These are phyloP conservation scores for Iris pallida DNA, from an alignment of 116 monocot species.

Conservation along the genomic window DNA sequence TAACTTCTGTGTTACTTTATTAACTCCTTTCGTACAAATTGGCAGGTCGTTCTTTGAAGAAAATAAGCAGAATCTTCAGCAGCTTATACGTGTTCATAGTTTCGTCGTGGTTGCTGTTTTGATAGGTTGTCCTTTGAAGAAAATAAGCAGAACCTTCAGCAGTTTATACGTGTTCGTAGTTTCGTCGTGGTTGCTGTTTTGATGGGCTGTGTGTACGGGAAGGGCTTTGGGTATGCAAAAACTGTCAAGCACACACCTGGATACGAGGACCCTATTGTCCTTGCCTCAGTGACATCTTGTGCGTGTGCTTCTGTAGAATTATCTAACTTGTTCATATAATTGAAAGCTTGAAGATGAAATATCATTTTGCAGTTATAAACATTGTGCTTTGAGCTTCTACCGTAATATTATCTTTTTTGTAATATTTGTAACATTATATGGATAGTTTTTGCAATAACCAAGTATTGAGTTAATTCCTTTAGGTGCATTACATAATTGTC, in stretches of 20 bases:
- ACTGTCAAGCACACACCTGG: slow-evolving; percentile 39
- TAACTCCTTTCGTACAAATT: too few species aligned
- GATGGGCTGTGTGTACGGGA: slow-evolving; percentile 59
- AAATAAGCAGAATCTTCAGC: too few species aligned
- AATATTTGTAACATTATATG: neutral
- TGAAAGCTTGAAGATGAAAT: neutral
- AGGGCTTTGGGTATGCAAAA: slow-evolving; percentile 54
- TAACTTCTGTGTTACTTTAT: too few species aligned
- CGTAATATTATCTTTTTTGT: neutral
- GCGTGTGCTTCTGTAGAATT: slow-evolving; percentile 17
- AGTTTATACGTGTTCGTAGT: neutral
- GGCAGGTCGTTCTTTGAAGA: too few species aligned
- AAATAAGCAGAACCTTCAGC: neutral
- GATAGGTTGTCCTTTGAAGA: too few species aligned
- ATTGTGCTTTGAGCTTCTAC: neutral
- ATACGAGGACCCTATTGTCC: slow-evolving; percentile 59
- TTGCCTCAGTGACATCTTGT: slow-evolving; percentile 74
- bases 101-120: neutral
- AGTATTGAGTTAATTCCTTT: neutral
- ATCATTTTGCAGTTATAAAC: neutral
- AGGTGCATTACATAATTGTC: neutral
- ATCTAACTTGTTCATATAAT: neutral
- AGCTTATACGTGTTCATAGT: neutral
- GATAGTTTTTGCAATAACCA: too few species aligned
- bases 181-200: slow-evolving; percentile 4